Conservation (phyloP, 2,329 filamentous ascomycete genomes). For the Podosphaera fusca region DNA sequence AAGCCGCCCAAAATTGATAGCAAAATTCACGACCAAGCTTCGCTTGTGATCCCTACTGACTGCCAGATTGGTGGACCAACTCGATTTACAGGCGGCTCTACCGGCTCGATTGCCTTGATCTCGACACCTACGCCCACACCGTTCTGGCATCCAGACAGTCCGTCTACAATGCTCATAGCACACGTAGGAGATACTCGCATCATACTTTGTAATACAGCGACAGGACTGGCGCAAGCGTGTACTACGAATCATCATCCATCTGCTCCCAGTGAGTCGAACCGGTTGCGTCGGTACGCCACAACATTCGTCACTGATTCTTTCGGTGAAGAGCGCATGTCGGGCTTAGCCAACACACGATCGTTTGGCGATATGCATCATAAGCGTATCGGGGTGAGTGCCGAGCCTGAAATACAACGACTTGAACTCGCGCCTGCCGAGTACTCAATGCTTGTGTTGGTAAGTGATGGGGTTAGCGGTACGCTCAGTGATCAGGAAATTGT, state of each 20-base stretch:
- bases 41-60: conserved; percentile 28
- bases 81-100: conserved; percentile 84
- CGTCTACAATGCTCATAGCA: conserved; percentile 62
- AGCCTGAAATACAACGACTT: conserved; percentile 64
- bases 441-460: conserved; percentile 69
- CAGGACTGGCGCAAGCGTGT: conserved; percentile 55
- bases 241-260: conserved; percentile 86
- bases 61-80: conserved; percentile 47
- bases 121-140: conserved; percentile 78
- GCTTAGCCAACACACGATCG: conserved; percentile 77
- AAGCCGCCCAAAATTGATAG: conserved; percentile 49
- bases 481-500: conserved; percentile 87
- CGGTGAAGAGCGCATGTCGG: conserved; percentile 84
- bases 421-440: conserved; percentile 70
- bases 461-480: conserved; percentile 71
- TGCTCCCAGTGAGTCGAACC: conserved; percentile 59
- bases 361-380: conserved; percentile 89
- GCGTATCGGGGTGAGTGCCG: conserved; percentile 78
- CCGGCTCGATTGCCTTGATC: conserved; percentile 70
- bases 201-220: conserved; percentile 66
- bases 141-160: conserved; percentile 82
- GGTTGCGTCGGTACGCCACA: conserved; percentile 65
- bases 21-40: conserved; percentile 52
- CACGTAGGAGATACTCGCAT: conserved; percentile 90
- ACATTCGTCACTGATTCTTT: conserved; percentile 89